Percentiles rank a stretch among this genome's conserved stretches.
Conservation (phyloP, 73 alveolate genomes). For the Halteria grandinella region DNA sequence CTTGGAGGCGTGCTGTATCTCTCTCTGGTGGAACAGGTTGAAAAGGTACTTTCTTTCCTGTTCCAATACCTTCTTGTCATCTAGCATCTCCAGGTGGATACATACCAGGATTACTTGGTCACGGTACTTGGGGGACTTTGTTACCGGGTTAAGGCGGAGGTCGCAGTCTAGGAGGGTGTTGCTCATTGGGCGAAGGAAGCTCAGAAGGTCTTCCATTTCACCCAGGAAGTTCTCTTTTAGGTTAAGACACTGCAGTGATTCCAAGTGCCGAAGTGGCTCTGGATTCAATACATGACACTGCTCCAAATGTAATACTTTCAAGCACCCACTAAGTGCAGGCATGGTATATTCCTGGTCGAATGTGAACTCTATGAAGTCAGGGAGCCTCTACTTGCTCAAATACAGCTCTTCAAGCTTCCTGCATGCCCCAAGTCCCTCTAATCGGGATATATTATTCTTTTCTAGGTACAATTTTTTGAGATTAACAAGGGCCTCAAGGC, state of each 20-base stretch:
- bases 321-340: slow-evolving; percentile 44
- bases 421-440: slow-evolving; percentile 63
- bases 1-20: slow-evolving; percentile 1
- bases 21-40: slow-evolving; percentile 32
- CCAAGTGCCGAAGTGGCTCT: slow-evolving; percentile 46
- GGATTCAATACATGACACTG: slow-evolving; percentile 32
- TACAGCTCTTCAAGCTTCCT: slow-evolving; percentile 44
- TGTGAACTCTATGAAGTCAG: slow-evolving; percentile 51
- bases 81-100: background rate
- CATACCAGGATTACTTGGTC: slow-evolving; percentile 61
- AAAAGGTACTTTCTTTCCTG: slow-evolving; percentile 52
- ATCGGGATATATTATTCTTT: slow-evolving; percentile 49
- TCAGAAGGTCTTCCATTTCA: slow-evolving; percentile 54
- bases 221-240: slow-evolving; percentile 42
- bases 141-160: slow-evolving; percentile 58
- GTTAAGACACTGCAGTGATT: slow-evolving; percentile 28
- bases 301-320: slow-evolving; percentile 17
- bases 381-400: slow-evolving; percentile 43
- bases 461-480: slow-evolving; percentile 56
- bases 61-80: slow-evolving; percentile 42
- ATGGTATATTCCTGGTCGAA: slow-evolving; percentile 67
- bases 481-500: slow-evolving; percentile 35
- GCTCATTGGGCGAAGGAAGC: slow-evolving; percentile 50
- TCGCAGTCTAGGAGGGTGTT: slow-evolving; percentile 31
- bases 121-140: slow-evolving; percentile 56